A percentile compares a stretch with the other conserved stretches of the same genome.
These are phyloP conservation scores for Populus simonii DNA, from an alignment of 345 rosid species.

Conservation along the genomic window DNA sequence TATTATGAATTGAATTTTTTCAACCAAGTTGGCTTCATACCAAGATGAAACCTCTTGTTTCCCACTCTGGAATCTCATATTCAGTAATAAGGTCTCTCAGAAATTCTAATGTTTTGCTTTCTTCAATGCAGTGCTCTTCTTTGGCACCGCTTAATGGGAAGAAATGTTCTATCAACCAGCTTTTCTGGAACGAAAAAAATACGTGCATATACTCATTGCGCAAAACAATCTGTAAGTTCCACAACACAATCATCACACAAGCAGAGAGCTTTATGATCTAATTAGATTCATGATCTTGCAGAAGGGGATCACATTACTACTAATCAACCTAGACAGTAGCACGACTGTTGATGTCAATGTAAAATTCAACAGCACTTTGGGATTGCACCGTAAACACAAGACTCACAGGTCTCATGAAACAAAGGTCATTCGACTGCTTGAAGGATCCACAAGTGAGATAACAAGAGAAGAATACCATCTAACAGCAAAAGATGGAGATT, in stretches of 20 bases:
- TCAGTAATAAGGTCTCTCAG: neutral
- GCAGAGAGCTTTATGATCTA: neutral
- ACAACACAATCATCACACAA: neutral
- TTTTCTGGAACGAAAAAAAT: constrained; percentile 62
- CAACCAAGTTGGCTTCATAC: neutral
- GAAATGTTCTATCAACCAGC: constrained; percentile 56
- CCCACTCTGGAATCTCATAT: neutral
- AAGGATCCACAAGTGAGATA: constrained; percentile 18
- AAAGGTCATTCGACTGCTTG: constrained; percentile 9
- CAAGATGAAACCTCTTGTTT: neutral
- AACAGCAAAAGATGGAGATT: constrained; percentile 63
- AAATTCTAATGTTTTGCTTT: constrained; percentile 13
- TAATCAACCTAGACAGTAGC: constrained; percentile 71
- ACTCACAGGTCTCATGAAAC: constrained; percentile 20
- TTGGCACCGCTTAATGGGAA: constrained; percentile 88
- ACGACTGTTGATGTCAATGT: constrained; percentile 46
- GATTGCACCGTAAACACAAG: constrained; percentile 27
- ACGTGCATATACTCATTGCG: constrained; percentile 79
- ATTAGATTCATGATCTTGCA: constrained; percentile 33
- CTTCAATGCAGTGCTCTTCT: constrained; percentile 72
- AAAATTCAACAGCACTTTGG: constrained; percentile 31
- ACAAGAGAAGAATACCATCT: constrained; percentile 85
- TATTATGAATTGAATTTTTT: neutral
- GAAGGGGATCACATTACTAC: constrained; percentile 68
- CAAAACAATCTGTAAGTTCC: constrained; percentile 67